Conservation (phyloP, 805 yeast genomes). For the Cyberlindnera saturnus region DNA sequence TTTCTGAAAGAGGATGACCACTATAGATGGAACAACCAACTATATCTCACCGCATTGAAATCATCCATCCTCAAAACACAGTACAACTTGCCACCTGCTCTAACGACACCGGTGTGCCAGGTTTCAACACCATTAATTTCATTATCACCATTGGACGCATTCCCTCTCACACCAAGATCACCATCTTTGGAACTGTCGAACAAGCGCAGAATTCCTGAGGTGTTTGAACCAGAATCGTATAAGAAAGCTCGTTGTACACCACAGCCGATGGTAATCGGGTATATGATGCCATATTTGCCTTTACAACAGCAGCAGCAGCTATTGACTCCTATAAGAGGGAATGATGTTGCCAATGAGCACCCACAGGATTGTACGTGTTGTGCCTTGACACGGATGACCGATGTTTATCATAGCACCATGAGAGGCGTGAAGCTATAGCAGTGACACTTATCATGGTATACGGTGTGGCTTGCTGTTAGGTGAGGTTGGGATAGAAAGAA, state of each 20-base stretch:
- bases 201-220: neutral
- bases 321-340: slow-evolving; percentile 2
- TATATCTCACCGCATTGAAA: slow-evolving; percentile 1
- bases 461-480: too few species aligned
- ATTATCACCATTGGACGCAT: slow-evolving; percentile 1
- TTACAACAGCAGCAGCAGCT: neutral
- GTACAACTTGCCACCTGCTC: neutral
- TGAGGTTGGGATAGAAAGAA: neutral
- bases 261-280: neutral
- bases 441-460: too few species aligned
- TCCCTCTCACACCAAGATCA: slow-evolving; percentile 21
- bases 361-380: slow-evolving; percentile 14
- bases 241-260: neutral
- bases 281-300: neutral
- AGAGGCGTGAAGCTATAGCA: neutral
- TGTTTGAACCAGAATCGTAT: neutral
- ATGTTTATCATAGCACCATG: slow-evolving; percentile 9
- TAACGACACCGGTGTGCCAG: neutral
- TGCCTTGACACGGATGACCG: slow-evolving; percentile 16
- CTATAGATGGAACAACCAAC: slow-evolving; percentile 7
- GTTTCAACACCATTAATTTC: neutral
- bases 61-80: neutral
- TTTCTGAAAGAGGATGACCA: slow-evolving; percentile 12
- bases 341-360: slow-evolving; percentile 1
- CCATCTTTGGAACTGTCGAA: slow-evolving; percentile 10